phyloP scores from a whole-genome alignment of 1,284 basidiomycete species.

The Quambalaria eucalypti region DNA sequence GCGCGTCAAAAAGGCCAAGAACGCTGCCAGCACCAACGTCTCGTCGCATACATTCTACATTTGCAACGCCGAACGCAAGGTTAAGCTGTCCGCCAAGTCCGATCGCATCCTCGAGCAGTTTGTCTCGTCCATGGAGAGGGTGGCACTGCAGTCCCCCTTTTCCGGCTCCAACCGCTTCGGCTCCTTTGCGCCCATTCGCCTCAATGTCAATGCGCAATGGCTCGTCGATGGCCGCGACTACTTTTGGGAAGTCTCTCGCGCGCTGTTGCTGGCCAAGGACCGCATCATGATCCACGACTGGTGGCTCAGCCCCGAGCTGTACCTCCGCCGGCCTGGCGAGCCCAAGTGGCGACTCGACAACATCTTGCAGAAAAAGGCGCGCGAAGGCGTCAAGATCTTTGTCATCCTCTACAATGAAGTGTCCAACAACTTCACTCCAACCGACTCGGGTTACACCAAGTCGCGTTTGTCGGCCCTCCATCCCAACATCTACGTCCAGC shows the following conservation, averaged over 20 bases:
- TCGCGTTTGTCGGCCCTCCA: slow-evolving; percentile 75
- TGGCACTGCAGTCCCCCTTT: slow-evolving; percentile 69
- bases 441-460: slow-evolving; percentile 68
- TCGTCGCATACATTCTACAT: slow-evolving; percentile 85
- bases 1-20: slow-evolving; percentile 11
- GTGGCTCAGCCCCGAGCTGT: slow-evolving; percentile 58
- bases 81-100: slow-evolving; percentile 80
- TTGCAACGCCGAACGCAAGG: slow-evolving; percentile 75
- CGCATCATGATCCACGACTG: slow-evolving; percentile 50
- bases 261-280: slow-evolving; percentile 80
- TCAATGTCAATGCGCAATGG: slow-evolving; percentile 94
- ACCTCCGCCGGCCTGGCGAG: slow-evolving; percentile 71
- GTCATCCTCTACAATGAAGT: slow-evolving; percentile 84
- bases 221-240: slow-evolving; percentile 76
- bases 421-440: slow-evolving; percentile 77
- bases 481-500: slow-evolving; percentile 88
- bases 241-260: slow-evolving; percentile 69
- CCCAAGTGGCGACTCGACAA: slow-evolving; percentile 80
- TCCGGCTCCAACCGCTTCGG: slow-evolving; percentile 58
- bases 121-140: slow-evolving; percentile 81
- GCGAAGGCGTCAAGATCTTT: slow-evolving; percentile 91
- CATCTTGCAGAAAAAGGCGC: slow-evolving; percentile 81
- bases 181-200: slow-evolving; percentile 84
- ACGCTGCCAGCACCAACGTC: slow-evolving; percentile 34
- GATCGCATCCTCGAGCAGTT: slow-evolving; percentile 96